Evolutionary conservation across 1,284 basidiomycete genomes (phyloP), one percentile per base, ranked within the genome.

Genomic region (Sanghuangporus weigelae): DNA sequence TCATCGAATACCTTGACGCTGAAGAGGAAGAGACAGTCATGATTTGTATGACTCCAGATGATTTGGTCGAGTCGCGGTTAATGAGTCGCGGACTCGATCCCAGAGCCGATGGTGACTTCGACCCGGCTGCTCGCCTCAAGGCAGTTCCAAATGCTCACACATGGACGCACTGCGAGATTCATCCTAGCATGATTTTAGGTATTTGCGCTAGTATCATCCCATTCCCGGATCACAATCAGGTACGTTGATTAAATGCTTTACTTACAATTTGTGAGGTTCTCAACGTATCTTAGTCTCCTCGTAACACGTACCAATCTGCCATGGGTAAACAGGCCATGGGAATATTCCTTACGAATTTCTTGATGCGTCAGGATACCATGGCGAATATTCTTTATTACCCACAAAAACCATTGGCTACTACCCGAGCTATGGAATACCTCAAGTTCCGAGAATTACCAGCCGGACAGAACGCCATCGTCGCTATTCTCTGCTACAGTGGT

Each of bases 241-340:
- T 93, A 72, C 67, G 86, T 76, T 55, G 4, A 59, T 21, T 62
- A 7, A 12, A 14, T 35, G 14, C 2, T 51, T 59, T 14, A 12
- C 38, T 36, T 21, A 26, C 50, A 50, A 40, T 23, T 16, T 55
- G 23, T 56, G 35, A n/a, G 39, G 55, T 66, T 65, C 66, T 71
- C 64, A 71, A 68, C 31, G 57, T 59, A 44, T 62, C 62, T 5
- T 70, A 98, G 90, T 97, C 95, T 62, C 96, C 96, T 67, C 95
- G 96, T 85, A 99, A 99, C 73, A 98, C 96, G 3, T 99, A 99
- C 72, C 96, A 98, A 78, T 96, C 95, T 56, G 97, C 96, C 62
- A 99, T 99, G 96, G 96, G 96, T 73, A 99, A 99, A 79, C 96
- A 99, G 84, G 96, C 96, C 4, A 98, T 98, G 95, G 96, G 96